Evolutionary conservation across 2,329 filamentous ascomycete genomes (phyloP).

Genomic region (Calonectria ilicicola): DNA sequence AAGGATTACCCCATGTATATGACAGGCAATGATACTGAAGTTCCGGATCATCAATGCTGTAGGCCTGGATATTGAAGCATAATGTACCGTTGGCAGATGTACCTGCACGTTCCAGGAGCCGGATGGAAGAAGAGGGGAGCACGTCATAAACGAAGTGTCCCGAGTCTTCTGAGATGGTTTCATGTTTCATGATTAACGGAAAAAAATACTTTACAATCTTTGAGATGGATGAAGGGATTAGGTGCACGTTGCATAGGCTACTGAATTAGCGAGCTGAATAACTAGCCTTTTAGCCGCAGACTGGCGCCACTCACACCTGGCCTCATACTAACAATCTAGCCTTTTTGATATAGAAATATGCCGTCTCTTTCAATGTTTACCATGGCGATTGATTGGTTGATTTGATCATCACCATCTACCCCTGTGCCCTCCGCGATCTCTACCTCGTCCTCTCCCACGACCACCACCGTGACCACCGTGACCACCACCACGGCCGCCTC

Average conservation of each 20-base stretch:
- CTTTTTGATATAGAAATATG: neutral
- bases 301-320: neutral
- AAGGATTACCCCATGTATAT: slow-evolving; percentile 43
- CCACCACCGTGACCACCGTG: slow-evolving; percentile 42
- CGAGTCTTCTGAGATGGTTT: neutral
- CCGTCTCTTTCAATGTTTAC: neutral
- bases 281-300: neutral
- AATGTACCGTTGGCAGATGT: slow-evolving; percentile 25
- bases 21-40: slow-evolving; percentile 38
- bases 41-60: slow-evolving; percentile 24
- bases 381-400: neutral
- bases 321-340: neutral
- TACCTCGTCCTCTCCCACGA: slow-evolving; percentile 30
- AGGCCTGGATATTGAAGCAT: slow-evolving; percentile 30
- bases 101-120: slow-evolving; percentile 25
- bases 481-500: slow-evolving; percentile 52
- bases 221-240: neutral
- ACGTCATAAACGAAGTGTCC: slow-evolving; percentile 13
- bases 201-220: neutral
- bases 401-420: slow-evolving; percentile 31
- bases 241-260: neutral
- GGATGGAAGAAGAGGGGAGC: slow-evolving; percentile 26
- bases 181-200: neutral
- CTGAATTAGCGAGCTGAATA: neutral
- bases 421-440: slow-evolving; percentile 28